Evolutionary conservation across 495 filamentous ascomycete genomes (phyloP), one percentile per base, ranked within the genome.

Genomic region (Penicillium waksmanii): DNA sequence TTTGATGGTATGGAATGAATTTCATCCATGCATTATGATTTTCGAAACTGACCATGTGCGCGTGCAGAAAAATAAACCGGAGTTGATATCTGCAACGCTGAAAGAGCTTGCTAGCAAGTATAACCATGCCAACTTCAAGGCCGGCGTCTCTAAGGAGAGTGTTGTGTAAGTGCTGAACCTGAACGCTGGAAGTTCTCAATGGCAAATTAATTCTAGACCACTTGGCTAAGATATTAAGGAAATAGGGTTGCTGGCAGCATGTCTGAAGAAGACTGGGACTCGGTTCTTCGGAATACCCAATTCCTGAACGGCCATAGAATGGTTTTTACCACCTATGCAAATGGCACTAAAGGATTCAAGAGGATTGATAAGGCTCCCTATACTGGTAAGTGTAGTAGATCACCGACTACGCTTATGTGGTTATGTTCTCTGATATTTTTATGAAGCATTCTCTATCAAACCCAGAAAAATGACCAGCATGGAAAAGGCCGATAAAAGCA

Each of bases 291-390:
- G 2, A 52, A 36, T 15, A 52, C 34, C 18, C n/a, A 35, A 7
- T 27, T 46, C 25, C 44, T 55, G 53, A 44, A 27, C 31, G 53
- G 17, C n/a, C 53, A 55, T n/a, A 36, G 53, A n/a, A 12, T 55
- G 10, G 53, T 55, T 12, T 55, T 55, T 27, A 42, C 35, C 8
- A 25, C 43, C 13, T 12, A 18, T 25, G 50, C 15, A 27, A 19
- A 12, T 27, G 12, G 17, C 5, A 18, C 21, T n/a, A 17, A 43
- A 44, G 53, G 36, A 52, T 55, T 55, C 25, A 36, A 23, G 11
- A 44, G 53, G 44, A 55, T 55, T 43, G 53, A 55, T 9, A 18
- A 27, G 7, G 53, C 53, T 27, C 53, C 53, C 9, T 55, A 55
- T 44, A n/a, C 17, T 44, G 36, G 53, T 55, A 44, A 46, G 53